phyloP scores from a whole-genome alignment of 495 filamentous ascomycete genomes.

The Talaromyces wortmannii region DNA sequence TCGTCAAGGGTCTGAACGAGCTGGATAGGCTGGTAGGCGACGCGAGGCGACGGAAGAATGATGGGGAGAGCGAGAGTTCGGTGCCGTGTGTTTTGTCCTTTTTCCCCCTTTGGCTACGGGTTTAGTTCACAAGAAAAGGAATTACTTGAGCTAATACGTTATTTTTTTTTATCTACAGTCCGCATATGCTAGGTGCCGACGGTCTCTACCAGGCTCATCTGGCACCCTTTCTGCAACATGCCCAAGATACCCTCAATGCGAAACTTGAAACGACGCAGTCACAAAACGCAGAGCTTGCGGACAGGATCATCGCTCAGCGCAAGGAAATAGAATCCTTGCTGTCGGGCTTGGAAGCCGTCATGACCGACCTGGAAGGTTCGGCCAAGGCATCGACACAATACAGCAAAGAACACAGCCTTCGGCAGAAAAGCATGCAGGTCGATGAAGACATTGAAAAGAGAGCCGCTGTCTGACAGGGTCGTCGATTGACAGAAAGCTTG shows the following conservation, averaged over 20 bases:
- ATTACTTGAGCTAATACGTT: background rate
- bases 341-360: conserved; percentile 53
- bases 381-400: conserved; percentile 40
- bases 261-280: conserved; percentile 54
- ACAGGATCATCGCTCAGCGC: conserved; percentile 58
- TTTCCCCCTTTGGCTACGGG: background rate
- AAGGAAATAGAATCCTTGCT: conserved; percentile 67
- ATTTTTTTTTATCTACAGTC: conserved; percentile 32
- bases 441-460: conserved; percentile 32
- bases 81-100: conserved; percentile 26
- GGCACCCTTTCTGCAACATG: conserved; percentile 54
- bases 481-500: background rate
- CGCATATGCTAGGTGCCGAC: conserved; percentile 68
- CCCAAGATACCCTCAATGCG: conserved; percentile 53
- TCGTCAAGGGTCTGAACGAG: conserved; percentile 71
- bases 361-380: conserved; percentile 64
- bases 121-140: background rate
- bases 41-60: conserved; percentile 53
- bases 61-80: conserved; percentile 16
- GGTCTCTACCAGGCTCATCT: conserved; percentile 65
- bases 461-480: conserved; percentile 11
- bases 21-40: conserved; percentile 71
- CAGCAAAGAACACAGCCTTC: conserved; percentile 29
- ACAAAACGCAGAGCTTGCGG: conserved; percentile 58
- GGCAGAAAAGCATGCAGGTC: conserved; percentile 36